Percentiles rank a stretch among this genome's conserved stretches.
Evolutionary conservation across 805 yeast species (phyloP).

Genomic region (Saccharomycopsis sp.): DNA sequence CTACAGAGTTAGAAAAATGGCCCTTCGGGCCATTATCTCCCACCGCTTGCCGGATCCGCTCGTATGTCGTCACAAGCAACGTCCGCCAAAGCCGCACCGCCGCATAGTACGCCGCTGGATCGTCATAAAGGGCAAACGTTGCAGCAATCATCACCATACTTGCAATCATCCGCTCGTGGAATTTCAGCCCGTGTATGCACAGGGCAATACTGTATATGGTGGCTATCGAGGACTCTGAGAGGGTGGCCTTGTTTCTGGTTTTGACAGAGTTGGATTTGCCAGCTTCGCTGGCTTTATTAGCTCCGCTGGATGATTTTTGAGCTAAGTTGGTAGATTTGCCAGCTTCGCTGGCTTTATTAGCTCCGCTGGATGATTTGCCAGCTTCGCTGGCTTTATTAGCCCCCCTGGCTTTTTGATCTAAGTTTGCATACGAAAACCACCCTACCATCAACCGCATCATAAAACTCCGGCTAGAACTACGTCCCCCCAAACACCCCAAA

Average conservation of each 20-base stretch:
- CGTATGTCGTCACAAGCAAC: background rate
- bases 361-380: too few relatives aligned
- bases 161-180: background rate
- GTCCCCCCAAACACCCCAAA: slow-evolving; percentile 40
- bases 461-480: background rate
- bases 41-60: background rate
- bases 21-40: background rate
- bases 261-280: too few relatives aligned
- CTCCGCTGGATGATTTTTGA: too few relatives aligned
- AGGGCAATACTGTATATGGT: background rate
- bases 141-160: background rate
- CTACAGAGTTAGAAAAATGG: too few relatives aligned
- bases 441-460: background rate
- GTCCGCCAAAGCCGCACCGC: background rate
- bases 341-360: too few relatives aligned
- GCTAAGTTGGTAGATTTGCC: too few relatives aligned
- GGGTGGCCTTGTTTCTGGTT: too few relatives aligned
- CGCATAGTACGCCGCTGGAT: background rate
- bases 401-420: too few relatives aligned
- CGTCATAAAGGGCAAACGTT: background rate
- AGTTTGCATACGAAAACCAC: too few relatives aligned
- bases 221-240: background rate
- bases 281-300: too few relatives aligned
- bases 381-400: too few relatives aligned
- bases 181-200: background rate